Percentiles rank a stretch among this genome's conserved stretches.
Evolutionary conservation across 768 basidiomycete species (phyloP).

Genomic region (Suillus paluster): DNA sequence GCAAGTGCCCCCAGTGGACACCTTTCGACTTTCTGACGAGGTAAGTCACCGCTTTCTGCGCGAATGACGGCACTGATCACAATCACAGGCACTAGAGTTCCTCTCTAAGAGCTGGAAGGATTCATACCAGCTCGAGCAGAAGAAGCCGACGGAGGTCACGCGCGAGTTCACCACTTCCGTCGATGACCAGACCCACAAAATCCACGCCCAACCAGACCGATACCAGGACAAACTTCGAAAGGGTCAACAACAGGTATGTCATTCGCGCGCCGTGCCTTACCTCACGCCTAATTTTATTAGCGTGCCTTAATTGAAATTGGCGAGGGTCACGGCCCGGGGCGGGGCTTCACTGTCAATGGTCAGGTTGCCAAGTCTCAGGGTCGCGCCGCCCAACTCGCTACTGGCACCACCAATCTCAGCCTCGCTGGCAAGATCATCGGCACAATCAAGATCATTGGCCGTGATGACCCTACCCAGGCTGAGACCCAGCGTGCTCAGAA

Average conservation of each 20-base stretch:
- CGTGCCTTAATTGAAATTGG: constrained; percentile 27
- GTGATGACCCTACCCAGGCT: constrained; percentile 60
- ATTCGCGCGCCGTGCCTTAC: not conserved
- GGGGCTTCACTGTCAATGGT: constrained; percentile 28
- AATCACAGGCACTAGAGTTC: constrained; percentile 28
- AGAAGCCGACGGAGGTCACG: constrained; percentile 29
- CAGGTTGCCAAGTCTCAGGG: constrained; percentile 16
- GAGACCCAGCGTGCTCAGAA: constrained; percentile 46
- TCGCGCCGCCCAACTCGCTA: constrained; percentile 25
- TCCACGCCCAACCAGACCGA: constrained; percentile 26
- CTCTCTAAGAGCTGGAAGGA: constrained; percentile 30
- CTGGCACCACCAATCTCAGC: constrained; percentile 21
- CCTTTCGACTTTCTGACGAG: constrained; percentile 26
- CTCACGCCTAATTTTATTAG: constrained; percentile 14
- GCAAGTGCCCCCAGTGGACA: constrained; percentile 30
- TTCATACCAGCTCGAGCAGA: constrained; percentile 28
- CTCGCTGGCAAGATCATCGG: constrained; percentile 36
- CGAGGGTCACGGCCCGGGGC: constrained; percentile 22
- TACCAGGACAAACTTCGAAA: constrained; percentile 36
- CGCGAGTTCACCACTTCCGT: constrained; percentile 23
- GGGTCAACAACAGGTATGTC: constrained; percentile 43
- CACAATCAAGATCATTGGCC: constrained; percentile 54
- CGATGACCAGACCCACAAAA: constrained; percentile 16
- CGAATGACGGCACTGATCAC: not conserved
- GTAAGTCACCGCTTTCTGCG: constrained; percentile 13